Conservation (phyloP, 805 yeast species). For the Cyberlindnera japonica region DNA sequence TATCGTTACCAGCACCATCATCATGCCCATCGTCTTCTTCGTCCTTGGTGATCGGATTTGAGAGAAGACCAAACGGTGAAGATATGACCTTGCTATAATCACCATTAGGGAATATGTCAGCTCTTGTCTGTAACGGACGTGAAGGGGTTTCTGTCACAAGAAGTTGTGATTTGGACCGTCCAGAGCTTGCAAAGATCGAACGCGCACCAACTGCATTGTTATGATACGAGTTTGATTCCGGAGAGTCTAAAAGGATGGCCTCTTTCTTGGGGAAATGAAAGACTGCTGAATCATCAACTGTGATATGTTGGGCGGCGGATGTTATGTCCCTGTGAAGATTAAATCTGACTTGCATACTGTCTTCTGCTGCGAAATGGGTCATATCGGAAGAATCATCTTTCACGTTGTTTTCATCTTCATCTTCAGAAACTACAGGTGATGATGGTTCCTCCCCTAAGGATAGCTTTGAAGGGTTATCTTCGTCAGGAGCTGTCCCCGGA, state of each 20-base stretch:
- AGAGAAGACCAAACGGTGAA: neutral
- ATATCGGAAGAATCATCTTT: conserved; percentile 8
- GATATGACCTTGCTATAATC: neutral
- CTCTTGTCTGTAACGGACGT: neutral
- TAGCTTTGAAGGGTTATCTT: neutral
- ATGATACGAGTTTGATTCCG: conserved; percentile 1
- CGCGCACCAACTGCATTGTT: too few species aligned
- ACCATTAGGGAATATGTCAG: neutral
- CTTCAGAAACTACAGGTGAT: conserved; percentile 25
- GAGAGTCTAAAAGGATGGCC: neutral
- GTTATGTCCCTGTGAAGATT: conserved; percentile 6
- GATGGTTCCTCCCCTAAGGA: conserved; percentile 6
- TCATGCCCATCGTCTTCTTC: neutral
- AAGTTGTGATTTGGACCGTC: conserved; percentile 4
- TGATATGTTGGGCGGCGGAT: neutral
- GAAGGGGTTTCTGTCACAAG: conserved; percentile 11
- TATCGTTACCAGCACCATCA: neutral
- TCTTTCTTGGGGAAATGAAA: conserved; percentile 5
- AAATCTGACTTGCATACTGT: conserved; percentile 19
- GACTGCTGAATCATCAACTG: conserved; percentile 5
- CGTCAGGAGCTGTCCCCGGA: conserved; percentile 26
- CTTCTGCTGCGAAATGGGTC: conserved; percentile 17
- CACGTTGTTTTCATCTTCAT: conserved; percentile 20
- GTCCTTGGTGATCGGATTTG: neutral
- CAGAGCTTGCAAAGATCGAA: neutral